Conservation (phyloP, 2,329 filamentous ascomycete species). For the Drechslerella stenobrocha region DNA sequence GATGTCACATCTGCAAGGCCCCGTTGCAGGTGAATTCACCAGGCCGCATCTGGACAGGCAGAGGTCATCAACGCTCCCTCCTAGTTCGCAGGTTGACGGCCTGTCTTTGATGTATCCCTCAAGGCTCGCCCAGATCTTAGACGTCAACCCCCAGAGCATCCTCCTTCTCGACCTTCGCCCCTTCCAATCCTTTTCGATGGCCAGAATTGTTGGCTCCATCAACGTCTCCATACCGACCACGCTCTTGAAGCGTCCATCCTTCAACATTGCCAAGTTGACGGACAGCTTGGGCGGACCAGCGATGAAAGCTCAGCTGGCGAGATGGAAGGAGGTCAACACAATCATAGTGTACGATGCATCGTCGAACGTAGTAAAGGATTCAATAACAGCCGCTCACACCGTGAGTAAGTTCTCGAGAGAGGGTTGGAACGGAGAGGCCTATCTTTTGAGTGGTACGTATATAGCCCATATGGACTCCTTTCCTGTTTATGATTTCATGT, state of each 20-base stretch:
- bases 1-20: constrained; percentile 33
- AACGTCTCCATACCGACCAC: constrained; percentile 96
- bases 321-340: constrained; percentile 72
- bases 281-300: constrained; percentile 77
- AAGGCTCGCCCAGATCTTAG: constrained; percentile 50
- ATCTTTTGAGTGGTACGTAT: constrained; percentile 65
- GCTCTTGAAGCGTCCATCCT: constrained; percentile 83
- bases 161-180: constrained; percentile 85
- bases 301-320: constrained; percentile 72
- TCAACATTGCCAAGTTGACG: constrained; percentile 82
- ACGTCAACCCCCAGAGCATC: constrained; percentile 56
- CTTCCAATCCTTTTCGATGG: constrained; percentile 75
- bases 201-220: constrained; percentile 76
- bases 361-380: constrained; percentile 78
- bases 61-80: constrained; percentile 49
- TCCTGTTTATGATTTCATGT: not conserved
- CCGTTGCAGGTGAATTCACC: constrained; percentile 31
- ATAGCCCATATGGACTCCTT: too few relatives aligned
- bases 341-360: constrained; percentile 86
- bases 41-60: constrained; percentile 25
- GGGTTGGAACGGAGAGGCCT: constrained; percentile 73
- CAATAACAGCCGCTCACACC: constrained; percentile 77
- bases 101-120: constrained; percentile 49
- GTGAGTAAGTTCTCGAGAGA: constrained; percentile 89
- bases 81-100: constrained; percentile 49